Evolutionary conservation across 352 stramenopile genomes (phyloP).

Genomic region (Pythium aphanidermatum): DNA sequence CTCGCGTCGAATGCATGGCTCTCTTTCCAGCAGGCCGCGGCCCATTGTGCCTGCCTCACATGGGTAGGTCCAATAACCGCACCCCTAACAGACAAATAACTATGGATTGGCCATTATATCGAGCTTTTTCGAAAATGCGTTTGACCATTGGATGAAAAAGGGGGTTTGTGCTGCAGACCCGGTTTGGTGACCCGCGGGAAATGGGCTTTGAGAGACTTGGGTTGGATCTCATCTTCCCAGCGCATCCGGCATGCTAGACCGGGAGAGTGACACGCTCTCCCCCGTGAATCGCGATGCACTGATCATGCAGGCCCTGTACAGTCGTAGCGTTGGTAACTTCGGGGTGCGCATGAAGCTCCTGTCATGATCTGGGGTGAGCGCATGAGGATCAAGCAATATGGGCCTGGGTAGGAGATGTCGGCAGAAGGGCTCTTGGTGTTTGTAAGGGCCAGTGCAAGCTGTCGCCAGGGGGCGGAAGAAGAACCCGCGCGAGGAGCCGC

Average conservation of each 20-base stretch:
- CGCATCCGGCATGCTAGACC: not conserved
- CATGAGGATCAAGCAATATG: no score
- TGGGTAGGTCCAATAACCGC: no score
- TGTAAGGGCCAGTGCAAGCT: no score
- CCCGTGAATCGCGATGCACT: not conserved
- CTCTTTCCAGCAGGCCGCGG: slow-evolving; percentile 25
- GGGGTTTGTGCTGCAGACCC: not conserved
- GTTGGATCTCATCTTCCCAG: not conserved
- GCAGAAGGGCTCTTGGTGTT: no score
- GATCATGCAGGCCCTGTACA: not conserved
- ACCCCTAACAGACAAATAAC: slow-evolving; percentile 6
- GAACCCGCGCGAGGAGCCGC: no score
- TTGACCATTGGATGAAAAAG: slow-evolving; percentile 1
- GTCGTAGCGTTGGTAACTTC: no score
- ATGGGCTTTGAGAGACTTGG: slow-evolving; percentile 1
- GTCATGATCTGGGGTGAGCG: no score
- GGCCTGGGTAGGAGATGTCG: no score
- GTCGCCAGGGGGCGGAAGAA: no score
- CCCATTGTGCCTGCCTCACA: slow-evolving; percentile 3
- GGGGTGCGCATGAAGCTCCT: not conserved
- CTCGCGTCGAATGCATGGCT: slow-evolving; percentile 29
- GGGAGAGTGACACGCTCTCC: slow-evolving; percentile 8
- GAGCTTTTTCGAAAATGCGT: not conserved
- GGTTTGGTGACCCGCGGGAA: not conserved
- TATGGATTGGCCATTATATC: slow-evolving; percentile 6